phyloP scores from a whole-genome alignment of 139 green algal species.

The Tetratostichococcus sp. region DNA sequence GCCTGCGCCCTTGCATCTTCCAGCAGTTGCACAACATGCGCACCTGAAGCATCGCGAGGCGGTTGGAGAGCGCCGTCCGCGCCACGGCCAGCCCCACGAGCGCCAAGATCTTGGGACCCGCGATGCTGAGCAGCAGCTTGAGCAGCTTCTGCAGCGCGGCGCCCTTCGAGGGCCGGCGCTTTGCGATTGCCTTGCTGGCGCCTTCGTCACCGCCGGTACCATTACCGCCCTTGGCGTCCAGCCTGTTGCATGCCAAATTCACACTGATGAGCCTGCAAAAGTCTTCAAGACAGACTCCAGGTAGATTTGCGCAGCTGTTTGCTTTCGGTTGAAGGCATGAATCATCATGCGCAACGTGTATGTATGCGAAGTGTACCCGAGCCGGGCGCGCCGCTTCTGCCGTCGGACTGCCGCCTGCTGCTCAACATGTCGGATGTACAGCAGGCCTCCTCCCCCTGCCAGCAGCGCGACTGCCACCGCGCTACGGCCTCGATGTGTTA shows the following conservation, averaged over 20 bases:
- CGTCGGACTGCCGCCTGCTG: neutral
- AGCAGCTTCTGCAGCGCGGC: conserved; percentile 37
- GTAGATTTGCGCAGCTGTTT: too few species aligned
- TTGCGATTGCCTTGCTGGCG: neutral
- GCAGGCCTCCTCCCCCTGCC: too few species aligned
- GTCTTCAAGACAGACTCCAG: too few species aligned
- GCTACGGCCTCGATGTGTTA: neutral
- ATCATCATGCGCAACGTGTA: too few species aligned
- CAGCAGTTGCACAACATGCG: neutral
- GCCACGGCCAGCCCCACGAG: conserved; percentile 28
- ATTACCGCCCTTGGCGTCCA: neutral
- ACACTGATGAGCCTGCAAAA: too few species aligned
- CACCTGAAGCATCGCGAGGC: conserved; percentile 47
- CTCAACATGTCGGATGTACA: neutral
- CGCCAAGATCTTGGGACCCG: conserved; percentile 25
- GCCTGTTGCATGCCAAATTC: neutral
- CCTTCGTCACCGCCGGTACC: neutral
- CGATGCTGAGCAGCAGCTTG: conserved; percentile 38
- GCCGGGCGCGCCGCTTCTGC: neutral
- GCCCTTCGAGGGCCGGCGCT: neutral
- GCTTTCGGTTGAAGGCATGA: too few species aligned
- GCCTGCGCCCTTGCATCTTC: too few species aligned
- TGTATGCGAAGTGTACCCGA: neutral
- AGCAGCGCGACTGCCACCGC: neutral
- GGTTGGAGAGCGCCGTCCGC: conserved; percentile 60